Conservation (phyloP, 1,284 basidiomycete genomes). For the Clitocybe nebularis region DNA sequence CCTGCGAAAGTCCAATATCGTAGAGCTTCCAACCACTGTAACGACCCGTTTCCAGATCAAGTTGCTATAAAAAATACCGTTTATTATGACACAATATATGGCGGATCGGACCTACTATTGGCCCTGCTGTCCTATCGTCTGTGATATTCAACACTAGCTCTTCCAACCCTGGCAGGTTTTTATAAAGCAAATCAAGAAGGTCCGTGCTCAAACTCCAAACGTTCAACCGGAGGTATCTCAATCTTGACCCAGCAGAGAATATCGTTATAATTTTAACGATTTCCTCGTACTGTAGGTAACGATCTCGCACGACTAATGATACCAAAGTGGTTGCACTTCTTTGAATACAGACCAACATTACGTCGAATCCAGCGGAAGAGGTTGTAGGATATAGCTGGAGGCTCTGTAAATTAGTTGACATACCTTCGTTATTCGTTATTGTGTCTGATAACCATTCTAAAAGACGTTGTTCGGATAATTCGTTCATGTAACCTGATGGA, state of each 20-base stretch:
- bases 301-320: constrained; percentile 32
- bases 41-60: constrained; percentile 17
- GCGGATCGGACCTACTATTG: constrained; percentile 10
- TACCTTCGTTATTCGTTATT: constrained; percentile 21
- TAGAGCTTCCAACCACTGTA: constrained; percentile 32
- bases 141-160: constrained; percentile 28
- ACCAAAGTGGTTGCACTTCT: constrained; percentile 28
- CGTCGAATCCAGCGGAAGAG: constrained; percentile 27
- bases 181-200: constrained; percentile 31
- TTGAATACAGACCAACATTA: constrained; percentile 26
- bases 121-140: constrained; percentile 16
- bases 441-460: constrained; percentile 28
- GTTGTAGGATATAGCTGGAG: constrained; percentile 37
- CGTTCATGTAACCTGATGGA: constrained; percentile 27
- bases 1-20: constrained; percentile 35
- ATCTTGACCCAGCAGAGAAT: constrained; percentile 19
- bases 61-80: constrained; percentile 1
- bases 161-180: constrained; percentile 26
- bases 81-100: too few relatives aligned
- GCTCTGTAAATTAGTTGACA: constrained; percentile 24
- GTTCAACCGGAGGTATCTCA: constrained; percentile 30
- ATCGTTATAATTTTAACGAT: constrained; percentile 22
- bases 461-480: constrained; percentile 25
- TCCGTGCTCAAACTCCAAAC: constrained; percentile 27
- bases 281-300: constrained; percentile 32